Conservation (phyloP, 75 land plant genomes). For the Pinus tabuliformis region DNA sequence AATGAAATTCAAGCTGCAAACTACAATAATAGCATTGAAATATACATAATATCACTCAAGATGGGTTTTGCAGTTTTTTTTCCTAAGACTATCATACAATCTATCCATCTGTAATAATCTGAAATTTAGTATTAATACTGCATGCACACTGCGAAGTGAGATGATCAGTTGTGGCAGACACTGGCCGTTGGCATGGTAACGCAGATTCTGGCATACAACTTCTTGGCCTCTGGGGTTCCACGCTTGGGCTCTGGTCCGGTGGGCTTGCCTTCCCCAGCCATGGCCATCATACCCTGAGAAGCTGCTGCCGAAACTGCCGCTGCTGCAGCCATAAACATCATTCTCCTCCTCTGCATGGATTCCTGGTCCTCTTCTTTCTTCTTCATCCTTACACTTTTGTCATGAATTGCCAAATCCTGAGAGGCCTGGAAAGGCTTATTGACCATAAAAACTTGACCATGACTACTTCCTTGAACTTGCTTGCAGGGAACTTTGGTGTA, state of each 20-base stretch:
- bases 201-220: constrained; percentile 66
- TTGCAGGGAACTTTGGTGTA: neutral
- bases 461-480: neutral
- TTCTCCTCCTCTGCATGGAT: constrained; percentile 32
- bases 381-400: constrained; percentile 5
- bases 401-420: too few relatives aligned
- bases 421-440: constrained; percentile 15
- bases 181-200: constrained; percentile 69
- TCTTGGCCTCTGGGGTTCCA: constrained; percentile 54
- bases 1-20: too few relatives aligned
- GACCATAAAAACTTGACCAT: neutral
- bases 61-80: too few relatives aligned
- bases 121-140: too few relatives aligned
- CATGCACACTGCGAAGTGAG: neutral
- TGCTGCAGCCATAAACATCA: constrained; percentile 45
- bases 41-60: too few relatives aligned
- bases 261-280: constrained; percentile 18
- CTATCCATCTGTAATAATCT: too few relatives aligned
- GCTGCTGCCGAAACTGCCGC: constrained; percentile 32
- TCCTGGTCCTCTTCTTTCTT: constrained; percentile 9
- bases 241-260: constrained; percentile 29
- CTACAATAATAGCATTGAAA: too few relatives aligned
- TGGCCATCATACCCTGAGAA: constrained; percentile 11
- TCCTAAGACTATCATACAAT: too few relatives aligned
- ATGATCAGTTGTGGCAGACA: constrained; percentile 44